Evolutionary conservation across 1,139 yeast species (phyloP).

Genomic region (Saccharomyces hybrid): DNA sequence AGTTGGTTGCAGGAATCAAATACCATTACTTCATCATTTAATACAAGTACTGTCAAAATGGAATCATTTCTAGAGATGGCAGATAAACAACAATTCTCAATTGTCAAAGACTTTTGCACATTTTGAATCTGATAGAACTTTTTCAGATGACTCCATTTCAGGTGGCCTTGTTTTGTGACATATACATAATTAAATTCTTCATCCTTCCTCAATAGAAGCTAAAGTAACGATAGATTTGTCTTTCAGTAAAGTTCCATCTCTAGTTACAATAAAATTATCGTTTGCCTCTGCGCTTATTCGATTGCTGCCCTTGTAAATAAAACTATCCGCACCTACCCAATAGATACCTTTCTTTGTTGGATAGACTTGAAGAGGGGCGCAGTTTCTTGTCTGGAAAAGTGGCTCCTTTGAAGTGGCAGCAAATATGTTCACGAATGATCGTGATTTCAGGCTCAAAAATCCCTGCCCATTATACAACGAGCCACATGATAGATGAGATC

Average conservation of each 20-base stretch:
- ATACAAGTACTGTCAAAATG: neutral
- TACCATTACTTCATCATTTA: neutral
- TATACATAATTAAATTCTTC: neutral
- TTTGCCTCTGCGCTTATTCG: neutral
- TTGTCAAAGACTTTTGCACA: neutral
- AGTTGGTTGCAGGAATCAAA: neutral
- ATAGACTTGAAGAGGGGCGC: neutral
- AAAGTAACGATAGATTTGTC: neutral
- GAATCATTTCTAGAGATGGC: neutral
- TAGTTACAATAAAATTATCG: neutral
- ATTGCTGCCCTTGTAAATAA: neutral
- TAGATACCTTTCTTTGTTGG: neutral
- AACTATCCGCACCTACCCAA: neutral
- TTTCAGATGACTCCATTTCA: neutral
- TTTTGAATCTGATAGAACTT: neutral
- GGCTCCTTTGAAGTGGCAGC: neutral
- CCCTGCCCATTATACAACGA: neutral
- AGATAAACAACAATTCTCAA: neutral
- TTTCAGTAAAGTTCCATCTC: neutral
- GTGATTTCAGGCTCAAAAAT: neutral
- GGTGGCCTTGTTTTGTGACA: neutral
- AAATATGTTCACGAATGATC: neutral
- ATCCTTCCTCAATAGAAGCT: neutral
- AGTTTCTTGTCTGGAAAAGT: neutral
- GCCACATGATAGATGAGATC: neutral